Conservation (phyloP, 2,329 filamentous ascomycete genomes). For the Microsporum canis region DNA sequence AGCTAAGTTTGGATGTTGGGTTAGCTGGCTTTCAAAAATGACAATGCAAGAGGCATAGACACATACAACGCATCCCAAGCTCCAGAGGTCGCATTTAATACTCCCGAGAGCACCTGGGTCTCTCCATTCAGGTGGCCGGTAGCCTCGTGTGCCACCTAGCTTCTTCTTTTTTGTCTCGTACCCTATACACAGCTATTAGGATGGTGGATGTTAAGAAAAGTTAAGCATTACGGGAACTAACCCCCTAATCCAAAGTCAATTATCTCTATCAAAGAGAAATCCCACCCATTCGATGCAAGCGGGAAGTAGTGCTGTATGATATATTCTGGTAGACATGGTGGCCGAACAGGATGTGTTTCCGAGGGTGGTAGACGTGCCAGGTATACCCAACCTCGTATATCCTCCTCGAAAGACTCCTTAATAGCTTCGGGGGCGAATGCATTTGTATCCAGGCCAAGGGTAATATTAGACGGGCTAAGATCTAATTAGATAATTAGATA, state of each 20-base stretch:
- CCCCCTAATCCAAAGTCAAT: conserved; percentile 12
- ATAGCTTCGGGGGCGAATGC: background rate
- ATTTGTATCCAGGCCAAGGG: background rate
- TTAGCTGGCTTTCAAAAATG: background rate
- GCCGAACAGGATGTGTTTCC: background rate
- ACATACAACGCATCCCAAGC: conserved; percentile 5
- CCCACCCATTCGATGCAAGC: background rate
- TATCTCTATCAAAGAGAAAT: conserved; percentile 10
- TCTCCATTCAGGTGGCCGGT: background rate
- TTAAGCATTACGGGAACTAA: background rate
- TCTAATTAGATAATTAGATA: background rate
- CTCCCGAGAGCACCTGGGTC: background rate
- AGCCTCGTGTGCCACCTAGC: background rate
- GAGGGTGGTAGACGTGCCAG: background rate
- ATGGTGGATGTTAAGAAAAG: background rate
- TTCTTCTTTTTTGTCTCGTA: background rate
- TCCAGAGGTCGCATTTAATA: conserved; percentile 6
- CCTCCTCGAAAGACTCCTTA: background rate
- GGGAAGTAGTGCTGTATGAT: background rate
- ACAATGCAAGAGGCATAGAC: background rate
- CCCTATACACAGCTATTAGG: background rate
- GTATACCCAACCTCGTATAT: background rate
- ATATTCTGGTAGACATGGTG: background rate
- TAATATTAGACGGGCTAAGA: background rate
- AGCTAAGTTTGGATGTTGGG: background rate